Evolutionary conservation across 2,329 filamentous ascomycete species (phyloP).

Genomic region (Blastomyces percursus): DNA sequence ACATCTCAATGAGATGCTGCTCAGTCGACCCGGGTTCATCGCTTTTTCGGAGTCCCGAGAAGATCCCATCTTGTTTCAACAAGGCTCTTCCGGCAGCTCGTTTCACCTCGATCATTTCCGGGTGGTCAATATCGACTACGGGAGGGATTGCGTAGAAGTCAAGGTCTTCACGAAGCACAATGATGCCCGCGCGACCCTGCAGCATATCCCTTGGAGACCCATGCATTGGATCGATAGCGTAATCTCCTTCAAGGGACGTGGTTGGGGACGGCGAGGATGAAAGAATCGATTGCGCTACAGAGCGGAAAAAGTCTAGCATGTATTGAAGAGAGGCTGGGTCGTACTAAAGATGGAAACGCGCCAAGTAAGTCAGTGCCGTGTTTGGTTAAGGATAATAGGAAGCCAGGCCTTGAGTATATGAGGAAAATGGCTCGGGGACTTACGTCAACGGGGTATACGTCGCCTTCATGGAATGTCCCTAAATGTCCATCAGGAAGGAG

Average conservation of each 20-base stretch:
- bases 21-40: constrained; percentile 95
- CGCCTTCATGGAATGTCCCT: constrained; percentile 82
- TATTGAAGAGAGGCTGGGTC: constrained; percentile 93
- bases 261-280: constrained; percentile 57
- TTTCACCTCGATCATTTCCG: constrained; percentile 94
- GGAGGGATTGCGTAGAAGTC: constrained; percentile 98
- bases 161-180: constrained; percentile 87
- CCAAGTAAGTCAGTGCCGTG: neutral
- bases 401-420: neutral
- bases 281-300: constrained; percentile 84
- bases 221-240: constrained; percentile 61
- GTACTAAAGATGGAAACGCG: constrained; percentile 56
- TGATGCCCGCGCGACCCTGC: constrained; percentile 85
- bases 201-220: constrained; percentile 63
- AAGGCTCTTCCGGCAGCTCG: constrained; percentile 79
- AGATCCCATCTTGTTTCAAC: constrained; percentile 84
- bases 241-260: constrained; percentile 48
- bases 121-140: constrained; percentile 65
- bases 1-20: constrained; percentile 97
- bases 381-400: constrained; percentile 4
- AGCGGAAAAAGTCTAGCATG: constrained; percentile 98
- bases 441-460: constrained; percentile 96
- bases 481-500: constrained; percentile 93
- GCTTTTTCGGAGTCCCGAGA: constrained; percentile 86
- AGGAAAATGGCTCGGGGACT: constrained; percentile 32